Evolutionary conservation across 768 basidiomycete genomes (phyloP).

Genomic region (Trametes elegans): DNA sequence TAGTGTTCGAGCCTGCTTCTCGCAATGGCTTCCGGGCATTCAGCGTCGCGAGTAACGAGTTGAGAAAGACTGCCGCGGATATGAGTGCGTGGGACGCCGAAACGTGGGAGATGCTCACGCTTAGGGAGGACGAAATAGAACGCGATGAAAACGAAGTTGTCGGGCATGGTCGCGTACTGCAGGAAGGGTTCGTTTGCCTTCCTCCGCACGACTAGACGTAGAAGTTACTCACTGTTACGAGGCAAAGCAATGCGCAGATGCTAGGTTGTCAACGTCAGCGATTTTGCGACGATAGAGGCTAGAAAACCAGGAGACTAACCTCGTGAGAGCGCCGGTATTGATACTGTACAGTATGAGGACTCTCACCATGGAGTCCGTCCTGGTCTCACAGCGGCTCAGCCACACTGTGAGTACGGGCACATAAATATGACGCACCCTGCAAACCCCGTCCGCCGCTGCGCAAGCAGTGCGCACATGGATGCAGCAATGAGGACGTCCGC

Average conservation of each 20-base stretch:
- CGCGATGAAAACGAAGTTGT: constrained; percentile 25
- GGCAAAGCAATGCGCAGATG: constrained; percentile 20
- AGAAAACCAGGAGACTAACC: constrained; percentile 10
- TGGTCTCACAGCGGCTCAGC: not conserved
- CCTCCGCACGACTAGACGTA: not conserved
- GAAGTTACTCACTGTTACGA: constrained; percentile 18
- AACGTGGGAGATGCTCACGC: constrained; percentile 15
- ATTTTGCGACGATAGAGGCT: not conserved
- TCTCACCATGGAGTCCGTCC: constrained; percentile 22
- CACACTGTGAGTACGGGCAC: too few species aligned
- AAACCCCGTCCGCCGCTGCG: constrained; percentile 11
- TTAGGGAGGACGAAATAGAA: constrained; percentile 26
- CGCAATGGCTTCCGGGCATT: constrained; percentile 16
- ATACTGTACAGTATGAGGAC: constrained; percentile 26
- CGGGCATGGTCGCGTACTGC: constrained; percentile 27
- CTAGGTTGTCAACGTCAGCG: constrained; percentile 2
- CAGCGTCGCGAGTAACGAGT: constrained; percentile 21
- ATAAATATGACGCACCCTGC: constrained; percentile 10
- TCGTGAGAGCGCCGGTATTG: constrained; percentile 28
- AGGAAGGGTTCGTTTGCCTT: not conserved
- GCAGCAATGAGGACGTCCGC: constrained; percentile 26
- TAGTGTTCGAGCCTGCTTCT: not conserved
- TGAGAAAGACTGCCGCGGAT: constrained; percentile 10
- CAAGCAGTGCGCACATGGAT: constrained; percentile 22
- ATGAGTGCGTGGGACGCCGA: not conserved